These are phyloP conservation scores for Xylariales sp. DNA, from an alignment of 2,329 filamentous ascomycete species.

Conservation along the genomic window DNA sequence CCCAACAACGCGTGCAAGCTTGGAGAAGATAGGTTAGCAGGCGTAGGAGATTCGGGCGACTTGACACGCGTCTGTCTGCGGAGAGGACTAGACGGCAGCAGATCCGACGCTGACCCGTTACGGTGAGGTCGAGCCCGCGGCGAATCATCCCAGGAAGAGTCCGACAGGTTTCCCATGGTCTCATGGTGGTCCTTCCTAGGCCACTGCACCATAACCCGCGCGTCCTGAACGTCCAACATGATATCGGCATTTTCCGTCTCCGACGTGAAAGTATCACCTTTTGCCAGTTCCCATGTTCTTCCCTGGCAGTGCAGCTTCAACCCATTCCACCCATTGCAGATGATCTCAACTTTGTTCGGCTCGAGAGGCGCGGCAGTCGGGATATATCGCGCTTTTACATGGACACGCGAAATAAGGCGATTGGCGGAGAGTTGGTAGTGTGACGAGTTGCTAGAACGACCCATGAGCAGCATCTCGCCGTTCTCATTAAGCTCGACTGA, in stretches of 20 bases:
- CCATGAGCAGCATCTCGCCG: slow-evolving; percentile 80
- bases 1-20: slow-evolving; percentile 42
- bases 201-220: slow-evolving; percentile 86
- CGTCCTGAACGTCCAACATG: slow-evolving; percentile 92
- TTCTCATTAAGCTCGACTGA: slow-evolving; percentile 74
- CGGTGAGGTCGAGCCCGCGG: slow-evolving; percentile 34
- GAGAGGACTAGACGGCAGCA: slow-evolving; percentile 59
- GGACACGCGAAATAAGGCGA: slow-evolving; percentile 86
- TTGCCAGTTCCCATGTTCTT: slow-evolving; percentile 76
- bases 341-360: slow-evolving; percentile 76
- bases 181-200: slow-evolving; percentile 56
- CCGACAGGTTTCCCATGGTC: slow-evolving; percentile 49
- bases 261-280: slow-evolving; percentile 85
- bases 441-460: slow-evolving; percentile 91
- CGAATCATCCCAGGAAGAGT: slow-evolving; percentile 69
- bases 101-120: slow-evolving; percentile 24
- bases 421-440: slow-evolving; percentile 91
- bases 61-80: slow-evolving; percentile 53
- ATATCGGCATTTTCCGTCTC: slow-evolving; percentile 85
- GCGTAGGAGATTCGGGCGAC: slow-evolving; percentile 69
- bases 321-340: slow-evolving; percentile 95
- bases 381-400: slow-evolving; percentile 83
- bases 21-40: slow-evolving; percentile 35
- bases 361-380: slow-evolving; percentile 63
- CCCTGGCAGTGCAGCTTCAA: slow-evolving; percentile 89